Conservation (phyloP, 345 rosid species). For the Lenwebbia sp. region DNA sequence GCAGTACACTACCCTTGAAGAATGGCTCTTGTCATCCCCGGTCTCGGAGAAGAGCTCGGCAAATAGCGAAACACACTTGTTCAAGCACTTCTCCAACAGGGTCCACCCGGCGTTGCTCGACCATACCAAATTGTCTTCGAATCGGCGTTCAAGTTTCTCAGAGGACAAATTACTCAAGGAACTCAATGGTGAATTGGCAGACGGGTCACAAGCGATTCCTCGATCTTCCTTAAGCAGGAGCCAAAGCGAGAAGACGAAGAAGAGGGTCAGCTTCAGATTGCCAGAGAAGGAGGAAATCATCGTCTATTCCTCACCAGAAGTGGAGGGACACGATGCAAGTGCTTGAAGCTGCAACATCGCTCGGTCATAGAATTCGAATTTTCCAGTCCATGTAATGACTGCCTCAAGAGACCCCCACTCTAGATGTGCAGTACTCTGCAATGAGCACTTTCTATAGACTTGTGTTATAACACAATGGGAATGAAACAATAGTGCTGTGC, state of each 20-base stretch:
- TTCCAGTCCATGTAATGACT: background rate
- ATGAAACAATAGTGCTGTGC: background rate
- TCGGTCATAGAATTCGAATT: background rate
- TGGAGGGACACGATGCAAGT: background rate
- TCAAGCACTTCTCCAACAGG: constrained; percentile 10
- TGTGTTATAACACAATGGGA: background rate
- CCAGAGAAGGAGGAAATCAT: background rate
- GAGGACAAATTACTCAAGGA: constrained; percentile 1
- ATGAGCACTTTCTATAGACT: background rate
- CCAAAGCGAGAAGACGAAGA: constrained; percentile 15
- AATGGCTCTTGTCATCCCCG: constrained; percentile 21
- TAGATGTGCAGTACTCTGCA: background rate
- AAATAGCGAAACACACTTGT: constrained; percentile 4
- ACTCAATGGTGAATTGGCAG: background rate
- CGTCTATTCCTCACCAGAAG: background rate
- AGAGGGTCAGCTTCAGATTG: constrained; percentile 32
- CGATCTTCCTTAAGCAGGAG: background rate
- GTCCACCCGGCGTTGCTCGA: constrained; percentile 11
- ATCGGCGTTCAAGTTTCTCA: constrained; percentile 1
- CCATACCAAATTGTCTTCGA: background rate
- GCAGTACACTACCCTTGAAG: constrained; percentile 5
- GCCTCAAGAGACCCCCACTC: background rate
- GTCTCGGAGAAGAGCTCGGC: constrained; percentile 3
- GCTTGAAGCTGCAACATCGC: background rate
- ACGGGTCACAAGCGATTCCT: background rate